phyloP scores from a whole-genome alignment of 768 basidiomycete species.

The Tricholomella constricta region DNA sequence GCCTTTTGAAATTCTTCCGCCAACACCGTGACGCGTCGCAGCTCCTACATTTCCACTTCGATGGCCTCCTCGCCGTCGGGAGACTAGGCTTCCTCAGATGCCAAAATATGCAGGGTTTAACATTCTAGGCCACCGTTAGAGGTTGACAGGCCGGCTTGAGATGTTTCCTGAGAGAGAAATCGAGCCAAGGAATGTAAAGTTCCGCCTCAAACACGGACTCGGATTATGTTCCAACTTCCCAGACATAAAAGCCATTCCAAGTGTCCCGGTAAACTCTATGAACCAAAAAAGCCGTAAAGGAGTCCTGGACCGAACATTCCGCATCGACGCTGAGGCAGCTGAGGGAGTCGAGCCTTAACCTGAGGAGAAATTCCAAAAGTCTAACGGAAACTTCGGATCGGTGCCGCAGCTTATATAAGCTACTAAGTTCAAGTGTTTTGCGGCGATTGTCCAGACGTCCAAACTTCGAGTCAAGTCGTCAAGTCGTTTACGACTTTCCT shows the following conservation, averaged over 20 bases:
- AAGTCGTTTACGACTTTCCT: background rate
- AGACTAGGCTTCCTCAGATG: background rate
- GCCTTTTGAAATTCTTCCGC: no score
- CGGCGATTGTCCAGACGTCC: background rate
- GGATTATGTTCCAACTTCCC: no score
- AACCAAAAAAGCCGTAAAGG: background rate
- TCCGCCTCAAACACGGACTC: slow-evolving; percentile 13
- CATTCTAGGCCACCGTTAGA: background rate
- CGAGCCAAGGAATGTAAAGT: slow-evolving; percentile 19
- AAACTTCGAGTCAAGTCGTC: no score
- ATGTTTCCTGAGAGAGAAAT: background rate
- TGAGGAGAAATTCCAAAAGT: no score
- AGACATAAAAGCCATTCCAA: slow-evolving; percentile 24
- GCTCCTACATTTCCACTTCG: no score
- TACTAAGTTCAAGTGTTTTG: background rate
- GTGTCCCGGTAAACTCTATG: slow-evolving; percentile 11
- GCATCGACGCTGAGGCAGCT: no score
- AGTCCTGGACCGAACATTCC: background rate
- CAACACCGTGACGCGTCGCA: no score
- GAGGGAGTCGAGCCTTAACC: no score
- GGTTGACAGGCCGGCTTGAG: background rate
- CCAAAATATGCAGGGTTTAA: background rate
- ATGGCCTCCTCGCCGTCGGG: background rate
- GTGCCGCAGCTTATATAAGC: background rate
- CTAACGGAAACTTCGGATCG: no score